Conservation (phyloP, 129 eudicot genomes). For the Apium graveolens region DNA sequence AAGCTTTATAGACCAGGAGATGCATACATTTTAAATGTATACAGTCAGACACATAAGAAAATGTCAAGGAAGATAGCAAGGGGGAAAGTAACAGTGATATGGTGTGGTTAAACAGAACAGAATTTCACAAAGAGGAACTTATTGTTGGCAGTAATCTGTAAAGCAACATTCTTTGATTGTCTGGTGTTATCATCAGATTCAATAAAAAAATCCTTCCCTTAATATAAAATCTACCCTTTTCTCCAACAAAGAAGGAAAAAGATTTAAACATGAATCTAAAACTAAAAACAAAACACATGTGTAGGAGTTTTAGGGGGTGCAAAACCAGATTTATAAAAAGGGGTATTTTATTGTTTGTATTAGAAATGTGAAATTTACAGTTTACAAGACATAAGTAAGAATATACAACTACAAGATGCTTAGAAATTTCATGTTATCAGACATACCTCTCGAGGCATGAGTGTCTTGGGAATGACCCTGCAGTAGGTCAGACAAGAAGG, state of each 20-base stretch:
- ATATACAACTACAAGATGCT: too few relatives aligned
- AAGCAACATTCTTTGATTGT: conserved; percentile 24
- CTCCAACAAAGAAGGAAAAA: conserved; percentile 1
- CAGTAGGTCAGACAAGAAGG: conserved; percentile 70
- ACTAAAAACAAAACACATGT: conserved; percentile 8
- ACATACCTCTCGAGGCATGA: conserved; percentile 99
- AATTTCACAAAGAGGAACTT: conserved; percentile 20
- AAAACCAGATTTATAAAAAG: conserved; percentile 2
- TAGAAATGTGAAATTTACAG: neutral
- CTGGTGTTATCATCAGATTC: conserved; percentile 43
- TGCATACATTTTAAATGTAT: conserved; percentile 13
- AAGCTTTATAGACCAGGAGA: conserved; percentile 17
- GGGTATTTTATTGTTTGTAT: neutral
- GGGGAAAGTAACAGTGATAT: conserved; percentile 18
- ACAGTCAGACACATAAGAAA: conserved; percentile 17
- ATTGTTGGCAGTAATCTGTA: conserved; percentile 14
- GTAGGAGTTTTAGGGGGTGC: conserved; percentile 26
- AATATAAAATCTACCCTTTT: too few relatives aligned
- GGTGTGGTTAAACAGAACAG: conserved; percentile 27
- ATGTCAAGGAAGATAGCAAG: conserved; percentile 58
- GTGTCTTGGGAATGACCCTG: conserved; percentile 99
- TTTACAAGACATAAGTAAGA: neutral
- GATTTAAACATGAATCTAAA: neutral
- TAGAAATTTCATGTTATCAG: conserved; percentile 10
- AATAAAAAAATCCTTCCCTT: conserved; percentile 6